These are phyloP conservation scores for Pleurozium schreberi DNA, from an alignment of 225 moss, liverwort and hornwort genomes.

Conservation along the genomic window DNA sequence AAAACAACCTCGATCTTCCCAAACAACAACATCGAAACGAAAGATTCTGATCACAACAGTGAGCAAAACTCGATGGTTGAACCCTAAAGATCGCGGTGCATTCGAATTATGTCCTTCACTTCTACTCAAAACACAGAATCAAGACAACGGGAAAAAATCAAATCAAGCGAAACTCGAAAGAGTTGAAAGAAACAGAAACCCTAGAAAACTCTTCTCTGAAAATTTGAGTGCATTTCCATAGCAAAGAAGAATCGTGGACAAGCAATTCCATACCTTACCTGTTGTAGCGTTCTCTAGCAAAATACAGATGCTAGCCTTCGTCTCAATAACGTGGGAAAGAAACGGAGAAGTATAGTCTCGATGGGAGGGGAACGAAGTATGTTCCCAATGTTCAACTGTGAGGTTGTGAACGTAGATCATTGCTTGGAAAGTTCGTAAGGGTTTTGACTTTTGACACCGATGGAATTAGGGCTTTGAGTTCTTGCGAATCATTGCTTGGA, in stretches of 20 bases:
- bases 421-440: background rate
- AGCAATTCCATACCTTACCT: background rate
- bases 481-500: too few relatives aligned
- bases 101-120: background rate
- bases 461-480: too few relatives aligned
- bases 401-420: background rate
- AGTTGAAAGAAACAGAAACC: background rate
- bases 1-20: background rate
- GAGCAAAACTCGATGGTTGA: background rate
- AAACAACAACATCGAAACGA: background rate
- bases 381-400: background rate
- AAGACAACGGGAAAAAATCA: background rate
- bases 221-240: background rate
- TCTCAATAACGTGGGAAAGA: background rate
- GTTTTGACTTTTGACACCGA: too few relatives aligned
- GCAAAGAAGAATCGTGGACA: background rate
- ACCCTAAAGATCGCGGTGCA: background rate
- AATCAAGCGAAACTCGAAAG: background rate
- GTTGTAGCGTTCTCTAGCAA: background rate
- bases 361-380: background rate
- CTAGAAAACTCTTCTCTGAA: background rate
- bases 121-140: background rate
- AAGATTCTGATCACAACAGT: background rate
- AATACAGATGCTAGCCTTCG: too few relatives aligned
- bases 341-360: background rate